Percentiles rank a stretch among this genome's conserved stretches.
phyloP scores from a whole-genome alignment of 108 stramenopile species.

The Mayamaea pseudoterrestris region DNA sequence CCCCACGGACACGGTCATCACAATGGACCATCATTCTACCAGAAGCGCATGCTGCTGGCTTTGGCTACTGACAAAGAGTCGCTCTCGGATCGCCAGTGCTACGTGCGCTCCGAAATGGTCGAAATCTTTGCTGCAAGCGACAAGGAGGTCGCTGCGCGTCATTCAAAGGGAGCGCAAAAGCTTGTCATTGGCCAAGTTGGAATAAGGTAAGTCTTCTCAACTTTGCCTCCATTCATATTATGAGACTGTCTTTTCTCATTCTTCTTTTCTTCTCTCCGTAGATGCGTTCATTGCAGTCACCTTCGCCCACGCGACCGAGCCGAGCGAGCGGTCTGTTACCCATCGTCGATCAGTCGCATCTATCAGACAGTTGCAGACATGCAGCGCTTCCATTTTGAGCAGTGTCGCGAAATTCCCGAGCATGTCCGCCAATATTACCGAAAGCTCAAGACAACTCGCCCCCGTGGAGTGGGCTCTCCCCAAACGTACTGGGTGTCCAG shows the following conservation, averaged over 20 bases:
- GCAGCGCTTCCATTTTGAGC: slow-evolving; percentile 86
- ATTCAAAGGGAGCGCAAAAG: slow-evolving; percentile 78
- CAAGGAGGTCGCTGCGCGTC: slow-evolving; percentile 66
- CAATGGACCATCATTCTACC: slow-evolving; percentile 16
- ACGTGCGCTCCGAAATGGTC: slow-evolving; percentile 72
- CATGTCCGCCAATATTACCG: slow-evolving; percentile 58
- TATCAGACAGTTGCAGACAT: slow-evolving; percentile 79
- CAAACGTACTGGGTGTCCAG: slow-evolving; percentile 81
- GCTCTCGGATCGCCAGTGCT: slow-evolving; percentile 77
- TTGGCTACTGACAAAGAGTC: slow-evolving; percentile 58
- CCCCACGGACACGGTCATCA: slow-evolving; percentile 17
- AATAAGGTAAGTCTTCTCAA: too few relatives aligned
- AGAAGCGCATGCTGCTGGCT: slow-evolving; percentile 38
- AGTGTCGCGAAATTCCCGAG: slow-evolving; percentile 61
- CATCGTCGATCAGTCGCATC: slow-evolving; percentile 49
- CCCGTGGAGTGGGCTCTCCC: slow-evolving; percentile 70
- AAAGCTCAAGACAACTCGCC: slow-evolving; percentile 73
- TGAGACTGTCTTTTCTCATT: too few relatives aligned
- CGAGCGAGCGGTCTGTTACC: slow-evolving; percentile 77
- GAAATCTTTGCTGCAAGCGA: slow-evolving; percentile 71
- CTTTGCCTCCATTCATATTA: too few relatives aligned
- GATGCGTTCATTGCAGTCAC: slow-evolving; percentile 72
- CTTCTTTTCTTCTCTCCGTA: too few relatives aligned
- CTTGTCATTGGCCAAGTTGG: slow-evolving; percentile 69
- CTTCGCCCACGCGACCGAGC: slow-evolving; percentile 71